These are phyloP conservation scores for Tillandsia fasciculata DNA, from an alignment of 176 grass and related monocot genomes.

Conservation along the genomic window DNA sequence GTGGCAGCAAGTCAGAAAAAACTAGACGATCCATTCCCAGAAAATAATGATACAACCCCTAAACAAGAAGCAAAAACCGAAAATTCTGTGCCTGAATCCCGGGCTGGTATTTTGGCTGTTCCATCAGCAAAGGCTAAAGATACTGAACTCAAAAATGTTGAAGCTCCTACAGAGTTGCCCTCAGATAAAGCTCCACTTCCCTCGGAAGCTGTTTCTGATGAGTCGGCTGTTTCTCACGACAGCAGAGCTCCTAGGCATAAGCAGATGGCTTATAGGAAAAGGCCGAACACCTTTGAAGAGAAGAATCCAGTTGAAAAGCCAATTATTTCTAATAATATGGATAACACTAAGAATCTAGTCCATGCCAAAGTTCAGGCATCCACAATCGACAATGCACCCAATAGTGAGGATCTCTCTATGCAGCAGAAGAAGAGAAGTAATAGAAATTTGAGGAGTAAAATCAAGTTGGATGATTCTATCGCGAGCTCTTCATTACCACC, in stretches of 20 bases:
- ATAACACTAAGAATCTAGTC: constrained; percentile 32
- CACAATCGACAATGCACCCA: constrained; percentile 15
- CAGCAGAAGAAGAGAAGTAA: constrained; percentile 62
- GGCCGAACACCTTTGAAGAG: constrained; percentile 35
- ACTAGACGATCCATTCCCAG: constrained; percentile 20
- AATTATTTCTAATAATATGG: constrained; percentile 21
- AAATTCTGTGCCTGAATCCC: constrained; percentile 3
- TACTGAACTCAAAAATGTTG: constrained; percentile 15
- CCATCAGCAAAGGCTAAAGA: constrained; percentile 13
- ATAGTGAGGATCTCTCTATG: constrained; percentile 35
- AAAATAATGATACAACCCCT: constrained; percentile 12
- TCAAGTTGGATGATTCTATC: constrained; percentile 48
- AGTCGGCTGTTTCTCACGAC: constrained; percentile 17
- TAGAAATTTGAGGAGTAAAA: constrained; percentile 61
- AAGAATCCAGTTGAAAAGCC: constrained; percentile 34
- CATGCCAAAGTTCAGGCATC: constrained; percentile 18
- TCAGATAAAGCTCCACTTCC: constrained; percentile 7
- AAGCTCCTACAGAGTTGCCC: constrained; percentile 18
- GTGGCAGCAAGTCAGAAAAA: constrained; percentile 36
- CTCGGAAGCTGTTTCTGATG: constrained; percentile 18
- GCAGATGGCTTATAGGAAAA: constrained; percentile 56
- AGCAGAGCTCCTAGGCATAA: constrained; percentile 38
- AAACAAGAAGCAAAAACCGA: constrained; percentile 31
- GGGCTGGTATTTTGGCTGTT: constrained; percentile 7
- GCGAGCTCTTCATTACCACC: constrained; percentile 23